A percentile compares a stretch with the other conserved stretches of the same genome.
These are phyloP conservation scores for Trichoderma asperelloides DNA, from an alignment of 495 filamentous ascomycete species.

Conservation along the genomic window DNA sequence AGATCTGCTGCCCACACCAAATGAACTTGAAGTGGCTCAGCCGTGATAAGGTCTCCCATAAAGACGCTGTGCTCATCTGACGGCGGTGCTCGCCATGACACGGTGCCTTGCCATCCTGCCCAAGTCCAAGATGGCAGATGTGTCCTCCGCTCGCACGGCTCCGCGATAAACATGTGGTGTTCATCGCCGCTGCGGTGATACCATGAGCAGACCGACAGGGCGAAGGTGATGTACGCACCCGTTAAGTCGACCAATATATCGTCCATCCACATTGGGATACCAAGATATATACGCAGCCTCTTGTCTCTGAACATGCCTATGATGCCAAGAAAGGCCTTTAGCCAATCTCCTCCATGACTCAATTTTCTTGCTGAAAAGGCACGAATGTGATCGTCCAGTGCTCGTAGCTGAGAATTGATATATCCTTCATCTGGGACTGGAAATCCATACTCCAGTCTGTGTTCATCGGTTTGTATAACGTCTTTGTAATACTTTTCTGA, in stretches of 20 bases:
- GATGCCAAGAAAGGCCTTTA: conserved; percentile 19
- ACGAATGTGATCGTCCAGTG: conserved; percentile 9
- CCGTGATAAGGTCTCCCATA: not conserved
- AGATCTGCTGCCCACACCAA: conserved; percentile 7
- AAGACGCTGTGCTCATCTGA: conserved; percentile 2
- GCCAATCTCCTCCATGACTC: conserved; percentile 15
- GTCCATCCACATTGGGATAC: conserved; percentile 3
- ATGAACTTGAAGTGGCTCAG: not conserved
- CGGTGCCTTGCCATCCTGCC: conserved; percentile 15
- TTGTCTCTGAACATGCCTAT: conserved; percentile 7
- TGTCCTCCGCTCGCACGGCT: conserved; percentile 10
- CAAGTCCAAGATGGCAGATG: conserved; percentile 20
- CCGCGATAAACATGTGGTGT: not conserved
- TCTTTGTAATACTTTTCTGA: not conserved
- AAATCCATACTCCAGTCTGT: conserved; percentile 12
- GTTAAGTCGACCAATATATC: not conserved
- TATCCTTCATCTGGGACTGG: not conserved
- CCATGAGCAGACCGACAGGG: conserved; percentile 7
- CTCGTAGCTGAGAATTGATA: conserved; percentile 9
- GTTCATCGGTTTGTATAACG: conserved; percentile 4
- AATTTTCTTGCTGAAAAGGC: conserved; percentile 14
- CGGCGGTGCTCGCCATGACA: conserved; percentile 3
- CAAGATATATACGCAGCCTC: not conserved
- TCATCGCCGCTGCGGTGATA: not conserved
- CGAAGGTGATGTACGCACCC: conserved; percentile 5